Conservation (phyloP, 2,329 filamentous ascomycete species). For the Emmonsia crescens region DNA sequence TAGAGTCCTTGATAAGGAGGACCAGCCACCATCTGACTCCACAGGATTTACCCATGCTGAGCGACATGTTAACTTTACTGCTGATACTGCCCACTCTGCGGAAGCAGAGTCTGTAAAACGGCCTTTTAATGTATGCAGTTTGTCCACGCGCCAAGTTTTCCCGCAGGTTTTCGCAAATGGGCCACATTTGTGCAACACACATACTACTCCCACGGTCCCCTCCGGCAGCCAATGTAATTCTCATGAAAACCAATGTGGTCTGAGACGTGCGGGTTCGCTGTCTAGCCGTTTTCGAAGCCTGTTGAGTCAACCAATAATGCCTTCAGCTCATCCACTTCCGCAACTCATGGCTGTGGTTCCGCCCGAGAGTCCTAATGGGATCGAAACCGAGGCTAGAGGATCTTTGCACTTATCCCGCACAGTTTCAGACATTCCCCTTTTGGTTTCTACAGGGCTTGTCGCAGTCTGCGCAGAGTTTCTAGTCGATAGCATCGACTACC, state of each 20-base stretch:
- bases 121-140: constrained; percentile 47
- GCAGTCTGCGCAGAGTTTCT: constrained; percentile 61
- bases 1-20: no score
- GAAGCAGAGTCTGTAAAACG: constrained; percentile 27
- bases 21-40: background rate
- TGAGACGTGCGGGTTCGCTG: constrained; percentile 63
- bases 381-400: constrained; percentile 27
- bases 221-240: constrained; percentile 15
- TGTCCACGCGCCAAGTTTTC: constrained; percentile 51
- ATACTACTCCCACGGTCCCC: constrained; percentile 6
- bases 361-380: constrained; percentile 21
- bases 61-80: constrained; percentile 49
- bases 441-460: constrained; percentile 55
- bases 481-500: constrained; percentile 55
- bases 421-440: constrained; percentile 50
- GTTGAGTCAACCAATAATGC: constrained; percentile 7
- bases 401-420: constrained; percentile 22
- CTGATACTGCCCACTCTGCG: constrained; percentile 23
- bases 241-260: constrained; percentile 43
- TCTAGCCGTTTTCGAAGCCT: constrained; percentile 52
- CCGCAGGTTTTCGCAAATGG: constrained; percentile 60
- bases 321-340: constrained; percentile 17
- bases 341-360: constrained; percentile 13
- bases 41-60: constrained; percentile 21
- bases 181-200: constrained; percentile 48